Evolutionary conservation across 306 rosid genomes (phyloP), one percentile per base, ranked within the genome.

Genomic region (Quercus variabilis): DNA sequence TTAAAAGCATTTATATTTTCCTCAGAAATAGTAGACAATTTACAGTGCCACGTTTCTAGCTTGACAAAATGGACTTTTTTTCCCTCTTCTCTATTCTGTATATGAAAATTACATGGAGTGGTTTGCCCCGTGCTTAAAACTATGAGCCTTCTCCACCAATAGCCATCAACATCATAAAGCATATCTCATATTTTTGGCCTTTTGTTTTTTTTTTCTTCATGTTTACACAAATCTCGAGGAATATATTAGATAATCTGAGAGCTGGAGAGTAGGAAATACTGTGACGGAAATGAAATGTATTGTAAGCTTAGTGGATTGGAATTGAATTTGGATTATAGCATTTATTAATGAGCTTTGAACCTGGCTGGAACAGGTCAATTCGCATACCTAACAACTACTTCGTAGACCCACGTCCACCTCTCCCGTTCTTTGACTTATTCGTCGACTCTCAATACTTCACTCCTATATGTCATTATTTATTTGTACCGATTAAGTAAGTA

Each of bases 311-410:
- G 25, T 67, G 51, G 52, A 67, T 67, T 49, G 13, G 54, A 49
- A 49, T 12, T 49, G 4, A 12, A 11, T 49, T 49, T 35, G 26
- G 49, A 67, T 18, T 7, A 19, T 4, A 13, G 74, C 31, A 21
- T 41, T 58, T 43, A 17, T 58, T 43, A 17, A 11, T 41, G 31
- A 13, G 68, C 77, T 75, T 83, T 85, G 91, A 86, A 89, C 54
- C 64, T 80, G 79, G 83, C 55, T 62, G 18, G 10, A 55, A 67
- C 21, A 18, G 63, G 62, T 76, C 69, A 69, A 76, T 73, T 86
- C 83, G 75, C 67, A 33, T 19, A 81, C 89, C 83, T 31, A 87
- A 84, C 75, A 80, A 80, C 83, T 3, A 30, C 86, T 46, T 75
- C 80, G 76, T 78, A 51, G 88, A 73, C 79, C 81, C 78, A 69